Evolutionary conservation across 2,329 filamentous ascomycete genomes (phyloP), one percentile per base, ranked within the genome.

Genomic region (Phoma herbarum): DNA sequence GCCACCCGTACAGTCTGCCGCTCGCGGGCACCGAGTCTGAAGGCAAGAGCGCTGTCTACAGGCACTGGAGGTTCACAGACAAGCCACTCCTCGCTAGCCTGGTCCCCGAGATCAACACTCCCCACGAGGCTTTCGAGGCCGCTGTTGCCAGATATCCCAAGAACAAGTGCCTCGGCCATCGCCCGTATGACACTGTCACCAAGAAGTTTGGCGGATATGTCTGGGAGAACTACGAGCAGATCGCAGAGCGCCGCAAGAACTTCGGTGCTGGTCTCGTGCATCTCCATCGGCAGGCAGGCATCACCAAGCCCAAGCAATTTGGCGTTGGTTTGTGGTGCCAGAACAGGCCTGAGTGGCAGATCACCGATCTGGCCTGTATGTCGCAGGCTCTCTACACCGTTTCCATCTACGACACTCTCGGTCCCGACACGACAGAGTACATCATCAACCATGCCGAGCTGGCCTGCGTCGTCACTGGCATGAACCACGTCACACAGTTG

Each of bases 371-470:
- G 72, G 95, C 87, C 37, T 89, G 91, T 75, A 88, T 91, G 80
- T 95, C 93, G 12, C 95, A 98, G 78, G 87, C 90, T 8, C 86
- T 98, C 28, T 98, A 85, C 79, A 91, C 90, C 22, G 93, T 99
- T 54, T 97, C 94, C 5, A 89, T 99, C 49, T 99, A 99, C 82
- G 95, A 98, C 78, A 97, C 94, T 12, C 86, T 99, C 5, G 94
- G 94, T 10, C 90, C 94, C 12, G 92, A 97, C 66, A 87, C 93
- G 2, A 93, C 91, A 57, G 93, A 98, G 80, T 98, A 91, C 80
- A 97, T 99, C 78, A 90, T 98, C 81, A 96, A 96, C 78, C 94
- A 98, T 76, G 87, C 92, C 53, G 85, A 88, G 62, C 81, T 98
- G 56, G 78, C 84, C 58, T 91, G 88, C 70, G 87, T 98, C 37